Evolutionary conservation across 257 asterid species (phyloP), one percentile per base, ranked within the genome.

Genomic region (Cruciata laevipes): DNA sequence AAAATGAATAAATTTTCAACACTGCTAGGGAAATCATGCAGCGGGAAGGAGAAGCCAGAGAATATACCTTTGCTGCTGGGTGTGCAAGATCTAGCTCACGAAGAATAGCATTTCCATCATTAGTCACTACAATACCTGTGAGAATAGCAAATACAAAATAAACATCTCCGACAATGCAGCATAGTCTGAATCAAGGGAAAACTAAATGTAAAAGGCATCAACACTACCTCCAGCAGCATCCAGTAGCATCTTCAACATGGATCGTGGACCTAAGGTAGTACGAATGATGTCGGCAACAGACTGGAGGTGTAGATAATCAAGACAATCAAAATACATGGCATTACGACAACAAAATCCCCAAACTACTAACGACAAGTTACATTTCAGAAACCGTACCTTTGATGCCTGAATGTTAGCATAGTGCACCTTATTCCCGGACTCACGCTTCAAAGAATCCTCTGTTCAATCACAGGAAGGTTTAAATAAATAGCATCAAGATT

Each of bases 1-100:
- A 0, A 55, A 47, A 30, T 63, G 57, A 75, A 58, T n/a, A 52
- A 56, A 66, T 38, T 25, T 1, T 57, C 27, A 56, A 59, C 20
- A 11, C 25, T 56, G 61, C 3, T 31, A 66, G 17, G 44, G 58
- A 70, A 75, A 23, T 2, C 32, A 56, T 56, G 31, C 24, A 10
- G 33, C 23, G 30, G 23, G 32, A 55, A 37, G 38, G 38, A 72
- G 44, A 32, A 27, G 59, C 35, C 13, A 67, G 49, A 73, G 68
- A 40, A 11, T 11, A 55, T 82, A 62, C 98, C 93, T 92, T 92
- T 33, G 98, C 97, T 27, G 98, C 98, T 16, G 98, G 98, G 71
- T 92, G 98, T 16, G 98, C 98, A 69, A 92, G 86, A 66, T 92
- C 97, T 65, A 92, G 74, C 81, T 92, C 98, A 37, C 97, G 97